Conservation (phyloP, 73 alveolate species). For the Paramecium pentaurelia region DNA sequence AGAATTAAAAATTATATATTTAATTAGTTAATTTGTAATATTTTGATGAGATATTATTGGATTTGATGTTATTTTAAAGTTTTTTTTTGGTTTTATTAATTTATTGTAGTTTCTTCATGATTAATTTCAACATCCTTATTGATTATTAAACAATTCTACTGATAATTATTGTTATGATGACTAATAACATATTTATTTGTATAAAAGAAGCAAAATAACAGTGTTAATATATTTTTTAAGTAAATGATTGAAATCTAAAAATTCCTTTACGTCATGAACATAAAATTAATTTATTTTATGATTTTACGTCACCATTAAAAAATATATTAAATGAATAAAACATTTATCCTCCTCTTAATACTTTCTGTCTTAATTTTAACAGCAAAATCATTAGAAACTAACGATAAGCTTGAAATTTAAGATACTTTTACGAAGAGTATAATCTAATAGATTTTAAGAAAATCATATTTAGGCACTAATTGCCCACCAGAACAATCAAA, state of each 20-base stretch:
- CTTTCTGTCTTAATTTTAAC: neutral
- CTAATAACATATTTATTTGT: neutral
- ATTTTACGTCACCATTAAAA: neutral
- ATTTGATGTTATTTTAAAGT: neutral
- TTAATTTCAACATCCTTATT: neutral
- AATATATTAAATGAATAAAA: neutral
- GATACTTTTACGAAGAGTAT: neutral
- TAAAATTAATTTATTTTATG: neutral
- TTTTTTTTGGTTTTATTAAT: neutral
- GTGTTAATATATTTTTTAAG: neutral
- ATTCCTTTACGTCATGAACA: neutral
- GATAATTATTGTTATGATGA: neutral
- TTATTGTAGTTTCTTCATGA: constrained; percentile 9
- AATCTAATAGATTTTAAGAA: constrained; percentile 11
- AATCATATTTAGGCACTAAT: neutral
- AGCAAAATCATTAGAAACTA: neutral
- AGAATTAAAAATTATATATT: neutral
- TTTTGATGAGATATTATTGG: neutral
- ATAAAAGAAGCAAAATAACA: neutral
- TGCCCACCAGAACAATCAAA: constrained; percentile 34
- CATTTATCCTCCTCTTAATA: neutral
- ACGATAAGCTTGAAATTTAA: neutral
- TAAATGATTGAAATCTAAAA: neutral
- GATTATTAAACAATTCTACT: neutral
- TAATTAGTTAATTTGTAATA: neutral